phyloP scores from a whole-genome alignment of 371 early-diverging fungal species.

The Entomophthora muscae region DNA sequence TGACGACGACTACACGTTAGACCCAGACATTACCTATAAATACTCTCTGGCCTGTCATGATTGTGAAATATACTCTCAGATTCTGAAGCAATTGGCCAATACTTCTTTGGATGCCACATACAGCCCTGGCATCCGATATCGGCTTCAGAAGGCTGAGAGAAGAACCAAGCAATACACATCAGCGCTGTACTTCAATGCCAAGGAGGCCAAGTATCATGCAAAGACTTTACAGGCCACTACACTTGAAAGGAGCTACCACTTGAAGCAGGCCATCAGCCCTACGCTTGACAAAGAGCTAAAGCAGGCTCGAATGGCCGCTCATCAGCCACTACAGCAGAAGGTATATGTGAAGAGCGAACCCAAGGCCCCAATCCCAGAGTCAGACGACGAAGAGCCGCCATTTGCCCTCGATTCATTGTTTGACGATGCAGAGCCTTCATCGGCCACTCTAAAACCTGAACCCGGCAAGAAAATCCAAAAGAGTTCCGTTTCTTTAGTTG shows the following conservation, averaged over 20 bases:
- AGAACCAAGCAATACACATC: not conserved
- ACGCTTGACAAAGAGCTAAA: not conserved
- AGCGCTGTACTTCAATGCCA: not conserved
- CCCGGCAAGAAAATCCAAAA: not conserved
- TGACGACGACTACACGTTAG: constrained; percentile 5
- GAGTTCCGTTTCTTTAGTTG: not conserved
- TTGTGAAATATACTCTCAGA: not conserved
- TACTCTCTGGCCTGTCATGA: not conserved
- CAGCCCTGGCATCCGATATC: not conserved
- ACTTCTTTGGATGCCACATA: not conserved
- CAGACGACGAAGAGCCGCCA: not conserved
- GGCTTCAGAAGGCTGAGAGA: not conserved
- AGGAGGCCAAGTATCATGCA: not conserved
- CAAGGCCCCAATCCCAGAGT: too few relatives aligned
- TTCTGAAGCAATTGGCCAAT: not conserved
- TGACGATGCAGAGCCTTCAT: too few relatives aligned
- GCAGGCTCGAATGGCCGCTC: not conserved
- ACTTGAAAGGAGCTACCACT: not conserved
- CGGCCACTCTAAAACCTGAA: too few relatives aligned
- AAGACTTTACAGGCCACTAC: not conserved
- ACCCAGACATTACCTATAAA: constrained; percentile 9
- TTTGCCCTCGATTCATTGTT: not conserved
- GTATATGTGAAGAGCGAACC: not conserved
- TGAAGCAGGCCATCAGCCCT: not conserved
- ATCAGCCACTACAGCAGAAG: not conserved